Percentiles rank a stretch among this genome's conserved stretches.
Conservation (phyloP, 2,329 filamentous ascomycete genomes). For the Clonostachys rhizophaga region DNA sequence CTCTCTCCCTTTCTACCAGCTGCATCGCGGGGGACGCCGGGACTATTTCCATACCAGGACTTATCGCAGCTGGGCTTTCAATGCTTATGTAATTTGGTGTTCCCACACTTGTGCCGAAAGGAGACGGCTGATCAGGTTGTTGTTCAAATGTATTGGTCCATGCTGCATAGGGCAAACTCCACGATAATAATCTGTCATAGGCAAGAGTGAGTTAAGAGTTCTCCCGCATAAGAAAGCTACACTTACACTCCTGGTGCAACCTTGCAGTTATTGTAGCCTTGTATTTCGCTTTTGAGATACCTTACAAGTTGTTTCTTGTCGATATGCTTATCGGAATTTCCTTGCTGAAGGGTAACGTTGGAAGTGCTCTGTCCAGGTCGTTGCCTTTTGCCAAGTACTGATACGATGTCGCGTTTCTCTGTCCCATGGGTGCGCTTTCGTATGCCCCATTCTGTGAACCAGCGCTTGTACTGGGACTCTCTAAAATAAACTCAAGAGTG, state of each 20-base stretch:
- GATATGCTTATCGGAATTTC: background rate
- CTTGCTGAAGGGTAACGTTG: background rate
- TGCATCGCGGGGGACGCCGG: background rate
- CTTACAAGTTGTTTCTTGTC: background rate
- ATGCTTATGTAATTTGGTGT: background rate
- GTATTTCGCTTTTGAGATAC: background rate
- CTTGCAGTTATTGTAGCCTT: background rate
- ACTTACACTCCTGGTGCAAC: background rate
- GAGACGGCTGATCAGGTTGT: background rate
- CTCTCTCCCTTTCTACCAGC: background rate
- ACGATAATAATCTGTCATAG: background rate
- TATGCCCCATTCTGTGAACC: background rate
- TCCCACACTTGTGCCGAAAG: background rate
- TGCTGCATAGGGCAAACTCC: background rate
- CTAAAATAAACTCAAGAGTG: background rate
- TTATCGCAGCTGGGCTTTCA: background rate
- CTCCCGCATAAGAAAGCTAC: background rate
- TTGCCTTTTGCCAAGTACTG: background rate
- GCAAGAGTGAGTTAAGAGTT: background rate
- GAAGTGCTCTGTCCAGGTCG: background rate
- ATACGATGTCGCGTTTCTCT: background rate
- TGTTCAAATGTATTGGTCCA: background rate
- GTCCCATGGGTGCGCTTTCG: background rate
- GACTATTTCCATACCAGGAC: background rate
- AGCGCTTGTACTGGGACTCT: background rate